These are phyloP conservation scores for Paramyrothecium roridum DNA, from an alignment of 2,329 filamentous ascomycete genomes.

Conservation along the genomic window DNA sequence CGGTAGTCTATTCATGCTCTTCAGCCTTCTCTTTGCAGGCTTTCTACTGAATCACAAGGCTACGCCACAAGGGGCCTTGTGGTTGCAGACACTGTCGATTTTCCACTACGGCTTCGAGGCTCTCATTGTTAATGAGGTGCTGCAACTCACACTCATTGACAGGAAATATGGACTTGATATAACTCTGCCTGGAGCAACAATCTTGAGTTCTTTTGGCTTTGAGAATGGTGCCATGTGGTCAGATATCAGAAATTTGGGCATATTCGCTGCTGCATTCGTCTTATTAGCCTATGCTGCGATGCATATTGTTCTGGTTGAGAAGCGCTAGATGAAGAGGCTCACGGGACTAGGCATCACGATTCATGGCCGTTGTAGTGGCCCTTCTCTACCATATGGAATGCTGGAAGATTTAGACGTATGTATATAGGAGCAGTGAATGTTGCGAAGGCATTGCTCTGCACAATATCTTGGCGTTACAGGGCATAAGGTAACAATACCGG, in stretches of 20 bases:
- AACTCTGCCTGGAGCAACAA: slow-evolving; percentile 89
- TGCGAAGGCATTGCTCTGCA: no score
- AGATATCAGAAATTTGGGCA: slow-evolving; percentile 76
- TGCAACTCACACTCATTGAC: slow-evolving; percentile 83
- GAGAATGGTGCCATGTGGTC: slow-evolving; percentile 81
- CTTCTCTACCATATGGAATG: no score
- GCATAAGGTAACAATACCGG: no score
- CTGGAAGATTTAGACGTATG: no score
- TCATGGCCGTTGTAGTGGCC: no score
- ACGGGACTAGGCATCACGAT: not conserved
- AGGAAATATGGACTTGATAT: slow-evolving; percentile 97
- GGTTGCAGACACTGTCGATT: slow-evolving; percentile 91
- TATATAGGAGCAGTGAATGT: no score
- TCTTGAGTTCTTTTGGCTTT: slow-evolving; percentile 93
- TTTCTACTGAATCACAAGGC: slow-evolving; percentile 92
- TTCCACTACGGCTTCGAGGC: slow-evolving; percentile 98
- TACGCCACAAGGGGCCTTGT: slow-evolving; percentile 79
- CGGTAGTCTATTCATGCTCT: slow-evolving; percentile 94
- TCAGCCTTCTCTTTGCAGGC: slow-evolving; percentile 91
- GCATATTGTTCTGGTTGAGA: slow-evolving; percentile 92
- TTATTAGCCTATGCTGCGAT: slow-evolving; percentile 87
- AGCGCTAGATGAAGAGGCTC: slow-evolving; percentile 38
- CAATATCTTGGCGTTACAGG: no score
- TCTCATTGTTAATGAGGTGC: slow-evolving; percentile 94
- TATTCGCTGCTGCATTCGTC: slow-evolving; percentile 81